Conservation (phyloP, 2,329 filamentous ascomycete genomes). For the Paraphaeosphaeria sporulosa region DNA sequence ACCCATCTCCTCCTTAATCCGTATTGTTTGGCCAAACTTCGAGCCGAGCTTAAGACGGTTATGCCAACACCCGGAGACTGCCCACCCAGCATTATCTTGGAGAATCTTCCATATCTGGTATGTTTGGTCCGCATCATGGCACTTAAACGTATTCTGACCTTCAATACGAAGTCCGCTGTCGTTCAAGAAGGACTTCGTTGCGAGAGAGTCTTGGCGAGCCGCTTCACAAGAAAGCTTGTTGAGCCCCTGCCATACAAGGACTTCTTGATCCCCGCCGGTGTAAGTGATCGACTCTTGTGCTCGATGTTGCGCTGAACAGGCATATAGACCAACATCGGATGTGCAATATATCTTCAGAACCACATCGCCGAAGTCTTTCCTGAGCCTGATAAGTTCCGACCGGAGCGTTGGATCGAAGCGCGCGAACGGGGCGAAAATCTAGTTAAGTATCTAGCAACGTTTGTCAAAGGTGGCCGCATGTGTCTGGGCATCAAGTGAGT, state of each 20-base stretch:
- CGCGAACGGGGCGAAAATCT: conserved; percentile 23
- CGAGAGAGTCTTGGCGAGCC: conserved; percentile 18
- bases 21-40: conserved; percentile 13
- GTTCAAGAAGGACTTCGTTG: conserved; percentile 21
- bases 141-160: not conserved
- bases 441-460: conserved; percentile 48
- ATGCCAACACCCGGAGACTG: conserved; percentile 14
- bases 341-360: conserved; percentile 27
- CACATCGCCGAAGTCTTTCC: conserved; percentile 33
- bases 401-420: conserved; percentile 28
- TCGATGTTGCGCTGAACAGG: not conserved
- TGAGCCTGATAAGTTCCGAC: conserved; percentile 22
- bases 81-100: conserved; percentile 15
- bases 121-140: not conserved
- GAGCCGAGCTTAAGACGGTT: conserved; percentile 11
- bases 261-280: conserved; percentile 26
- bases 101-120: conserved; percentile 23
- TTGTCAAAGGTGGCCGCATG: conserved; percentile 48
- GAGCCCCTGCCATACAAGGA: conserved; percentile 26
- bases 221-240: conserved; percentile 27
- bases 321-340: conserved; percentile 30
- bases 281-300: conserved; percentile 3
- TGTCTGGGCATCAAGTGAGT: conserved; percentile 47
- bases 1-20: conserved; percentile 19
- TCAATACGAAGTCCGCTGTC: conserved; percentile 15